These are phyloP conservation scores for Yamadazyma scolyti DNA, from an alignment of 805 yeast genomes.

Conservation along the genomic window DNA sequence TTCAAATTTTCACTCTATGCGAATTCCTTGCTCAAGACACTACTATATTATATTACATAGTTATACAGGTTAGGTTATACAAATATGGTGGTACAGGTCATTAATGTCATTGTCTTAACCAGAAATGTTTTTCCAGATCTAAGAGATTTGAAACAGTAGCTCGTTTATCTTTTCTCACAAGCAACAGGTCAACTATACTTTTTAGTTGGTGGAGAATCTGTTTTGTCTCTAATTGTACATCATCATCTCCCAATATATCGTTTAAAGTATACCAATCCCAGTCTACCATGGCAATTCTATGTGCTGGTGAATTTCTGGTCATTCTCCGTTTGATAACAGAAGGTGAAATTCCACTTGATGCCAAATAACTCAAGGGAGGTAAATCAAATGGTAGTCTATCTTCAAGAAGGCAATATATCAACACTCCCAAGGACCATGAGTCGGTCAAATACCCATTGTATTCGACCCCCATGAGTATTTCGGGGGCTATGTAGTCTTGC, in stretches of 20 bases:
- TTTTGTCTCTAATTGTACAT: slow-evolving; percentile 13
- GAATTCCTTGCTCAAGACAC: no score
- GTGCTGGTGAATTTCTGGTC: slow-evolving; percentile 59
- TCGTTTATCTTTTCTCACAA: slow-evolving; percentile 38
- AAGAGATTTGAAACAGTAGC: slow-evolving; percentile 14
- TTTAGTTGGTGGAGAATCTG: slow-evolving; percentile 19
- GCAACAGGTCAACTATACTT: slow-evolving; percentile 25
- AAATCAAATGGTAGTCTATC: slow-evolving; percentile 90
- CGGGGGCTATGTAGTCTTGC: slow-evolving; percentile 96
- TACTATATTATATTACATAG: no score
- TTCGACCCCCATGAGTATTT: slow-evolving; percentile 80
- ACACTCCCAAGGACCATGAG: slow-evolving; percentile 92
- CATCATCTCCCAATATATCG: slow-evolving; percentile 11
- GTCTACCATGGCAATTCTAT: slow-evolving; percentile 85
- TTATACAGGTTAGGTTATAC: no score
- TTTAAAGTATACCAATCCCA: slow-evolving; percentile 75
- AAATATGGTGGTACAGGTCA: no score
- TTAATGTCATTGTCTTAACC: no score
- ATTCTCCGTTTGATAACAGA: slow-evolving; percentile 42
- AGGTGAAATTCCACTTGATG: slow-evolving; percentile 32
- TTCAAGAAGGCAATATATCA: slow-evolving; percentile 81
- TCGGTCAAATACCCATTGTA: slow-evolving; percentile 92
- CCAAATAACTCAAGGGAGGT: slow-evolving; percentile 49
- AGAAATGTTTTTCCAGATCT: no score
- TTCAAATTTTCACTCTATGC: no score